Evolutionary conservation across 208 protist species (phyloP).

Genomic region (Angomonas desouzai): DNA sequence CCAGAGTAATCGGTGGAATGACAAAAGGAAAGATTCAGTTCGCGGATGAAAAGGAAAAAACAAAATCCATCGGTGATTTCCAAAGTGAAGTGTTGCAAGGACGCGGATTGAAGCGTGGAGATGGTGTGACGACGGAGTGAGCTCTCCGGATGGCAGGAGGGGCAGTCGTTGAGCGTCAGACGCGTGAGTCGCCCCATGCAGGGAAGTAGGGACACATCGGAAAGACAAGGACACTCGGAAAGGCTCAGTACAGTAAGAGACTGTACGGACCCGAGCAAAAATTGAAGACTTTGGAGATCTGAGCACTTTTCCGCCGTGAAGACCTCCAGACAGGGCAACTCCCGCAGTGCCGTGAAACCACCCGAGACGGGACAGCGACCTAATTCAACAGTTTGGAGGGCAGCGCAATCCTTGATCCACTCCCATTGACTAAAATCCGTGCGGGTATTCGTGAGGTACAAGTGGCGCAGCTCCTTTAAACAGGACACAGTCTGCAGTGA

Average conservation of each 20-base stretch:
- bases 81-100: neutral
- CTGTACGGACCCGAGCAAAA: neutral
- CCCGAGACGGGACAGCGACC: neutral
- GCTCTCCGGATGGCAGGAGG: neutral
- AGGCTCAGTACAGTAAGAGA: neutral
- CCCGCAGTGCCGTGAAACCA: neutral
- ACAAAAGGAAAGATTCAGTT: neutral
- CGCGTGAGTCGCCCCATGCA: neutral
- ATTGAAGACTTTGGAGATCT: neutral
- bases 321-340: neutral
- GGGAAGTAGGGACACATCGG: neutral
- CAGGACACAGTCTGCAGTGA: neutral
- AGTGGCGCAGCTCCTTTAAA: neutral
- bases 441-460: neutral
- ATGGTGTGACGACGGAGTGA: neutral
- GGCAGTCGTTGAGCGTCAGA: neutral
- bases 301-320: neutral
- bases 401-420: neutral
- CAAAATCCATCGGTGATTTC: no score
- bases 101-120: no score
- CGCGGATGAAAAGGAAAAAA: neutral
- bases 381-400: neutral
- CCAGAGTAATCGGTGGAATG: neutral
- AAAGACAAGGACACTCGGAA: neutral
- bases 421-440: neutral